A percentile compares a stretch with the other conserved stretches of the same genome.
Evolutionary conservation across 106 monocot genomes (phyloP).

Genomic region (Acorus gramineus): DNA sequence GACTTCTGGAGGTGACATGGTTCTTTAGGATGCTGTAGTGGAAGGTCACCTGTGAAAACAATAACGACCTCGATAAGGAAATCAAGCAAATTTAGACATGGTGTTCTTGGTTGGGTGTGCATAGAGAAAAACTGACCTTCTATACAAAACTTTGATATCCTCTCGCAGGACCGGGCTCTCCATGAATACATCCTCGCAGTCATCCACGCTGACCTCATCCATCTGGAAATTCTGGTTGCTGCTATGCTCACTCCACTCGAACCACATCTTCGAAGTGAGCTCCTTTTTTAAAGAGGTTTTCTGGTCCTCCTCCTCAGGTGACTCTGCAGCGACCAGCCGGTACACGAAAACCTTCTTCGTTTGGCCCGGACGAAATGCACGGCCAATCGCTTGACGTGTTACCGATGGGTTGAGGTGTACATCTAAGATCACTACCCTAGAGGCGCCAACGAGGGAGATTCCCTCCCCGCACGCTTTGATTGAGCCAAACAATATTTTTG

Average conservation of each 20-base stretch:
- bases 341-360: slow-evolving; percentile 60
- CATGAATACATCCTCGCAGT: slow-evolving; percentile 46
- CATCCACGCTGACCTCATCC: slow-evolving; percentile 22
- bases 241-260: slow-evolving; percentile 65
- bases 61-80: no score
- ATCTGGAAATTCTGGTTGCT: slow-evolving; percentile 35
- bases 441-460: slow-evolving; percentile 85
- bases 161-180: slow-evolving; percentile 31
- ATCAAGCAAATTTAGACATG: no score
- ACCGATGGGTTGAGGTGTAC: slow-evolving; percentile 95
- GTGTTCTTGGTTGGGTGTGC: no score
- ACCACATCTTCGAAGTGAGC: slow-evolving; percentile 84
- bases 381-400: slow-evolving; percentile 88
- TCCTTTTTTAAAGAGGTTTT: slow-evolving; percentile 70
- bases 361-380: slow-evolving; percentile 87
- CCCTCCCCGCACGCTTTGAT: slow-evolving; percentile 99
- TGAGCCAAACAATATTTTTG: slow-evolving; percentile 81
- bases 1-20: no score
- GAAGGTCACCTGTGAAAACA: no score
- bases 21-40: no score
- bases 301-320: slow-evolving; percentile 63
- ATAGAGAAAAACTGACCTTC: slow-evolving; percentile 24
- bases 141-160: slow-evolving; percentile 57
- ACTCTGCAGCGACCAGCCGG: slow-evolving; percentile 72
- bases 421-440: slow-evolving; percentile 73